Conservation (phyloP, 2,329 filamentous ascomycete genomes). For the Curvularia lunata region DNA sequence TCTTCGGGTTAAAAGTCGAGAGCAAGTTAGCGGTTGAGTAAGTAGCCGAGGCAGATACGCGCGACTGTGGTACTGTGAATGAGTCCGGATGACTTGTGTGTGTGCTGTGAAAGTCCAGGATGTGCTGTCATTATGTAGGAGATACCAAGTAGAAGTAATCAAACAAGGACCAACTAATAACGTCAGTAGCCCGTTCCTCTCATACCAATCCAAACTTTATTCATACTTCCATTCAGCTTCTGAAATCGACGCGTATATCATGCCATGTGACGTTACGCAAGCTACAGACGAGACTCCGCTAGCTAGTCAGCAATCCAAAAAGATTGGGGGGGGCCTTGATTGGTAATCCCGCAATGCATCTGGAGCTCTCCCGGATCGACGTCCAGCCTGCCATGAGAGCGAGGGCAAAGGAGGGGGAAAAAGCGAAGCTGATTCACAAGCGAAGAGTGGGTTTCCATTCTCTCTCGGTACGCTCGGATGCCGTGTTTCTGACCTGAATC, state of each 20-base stretch:
- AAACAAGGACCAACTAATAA: background rate
- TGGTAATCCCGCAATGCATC: too few species aligned
- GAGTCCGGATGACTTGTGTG: background rate
- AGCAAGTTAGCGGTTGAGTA: slow-evolving; percentile 18
- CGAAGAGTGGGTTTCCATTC: background rate
- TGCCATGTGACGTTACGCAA: background rate
- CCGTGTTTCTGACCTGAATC: background rate
- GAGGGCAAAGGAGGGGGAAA: background rate
- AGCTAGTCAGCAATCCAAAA: too few species aligned
- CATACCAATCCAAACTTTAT: background rate
- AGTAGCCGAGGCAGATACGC: background rate
- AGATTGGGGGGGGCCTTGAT: too few species aligned
- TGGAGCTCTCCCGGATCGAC: too few species aligned
- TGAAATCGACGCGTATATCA: background rate
- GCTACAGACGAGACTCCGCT: background rate
- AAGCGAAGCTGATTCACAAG: background rate
- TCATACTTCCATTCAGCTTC: background rate
- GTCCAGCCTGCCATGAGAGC: too few species aligned
- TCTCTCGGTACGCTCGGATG: background rate
- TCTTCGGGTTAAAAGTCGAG: slow-evolving; percentile 31
- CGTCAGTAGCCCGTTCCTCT: too few species aligned
- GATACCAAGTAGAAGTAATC: background rate
- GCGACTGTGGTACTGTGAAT: background rate
- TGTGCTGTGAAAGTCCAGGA: background rate
- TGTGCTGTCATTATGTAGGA: background rate